Evolutionary conservation across 441 rosid species (phyloP).

Genomic region (Daphne laureola): DNA sequence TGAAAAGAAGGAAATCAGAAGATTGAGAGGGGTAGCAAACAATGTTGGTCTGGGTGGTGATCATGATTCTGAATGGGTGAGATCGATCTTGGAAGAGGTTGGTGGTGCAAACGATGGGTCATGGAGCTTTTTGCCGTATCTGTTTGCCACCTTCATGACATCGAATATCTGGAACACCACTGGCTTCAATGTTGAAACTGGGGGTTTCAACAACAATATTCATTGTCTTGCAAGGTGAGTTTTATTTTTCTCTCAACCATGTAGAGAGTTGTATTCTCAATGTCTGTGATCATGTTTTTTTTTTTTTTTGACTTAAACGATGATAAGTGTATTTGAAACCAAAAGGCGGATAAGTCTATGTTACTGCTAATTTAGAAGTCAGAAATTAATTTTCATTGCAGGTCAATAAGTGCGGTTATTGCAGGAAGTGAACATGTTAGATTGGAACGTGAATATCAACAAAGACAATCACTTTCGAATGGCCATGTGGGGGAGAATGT

Average conservation of each 20-base stretch:
- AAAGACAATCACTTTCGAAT: constrained; percentile 58
- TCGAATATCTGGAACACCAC: constrained; percentile 84
- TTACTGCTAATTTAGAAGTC: background rate
- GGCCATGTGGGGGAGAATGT: constrained; percentile 56
- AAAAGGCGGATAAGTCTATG: no score
- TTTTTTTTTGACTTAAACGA: background rate
- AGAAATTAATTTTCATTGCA: constrained; percentile 28
- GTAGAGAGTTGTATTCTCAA: no score
- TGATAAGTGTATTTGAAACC: background rate
- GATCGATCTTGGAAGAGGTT: constrained; percentile 83
- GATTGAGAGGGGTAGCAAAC: constrained; percentile 75
- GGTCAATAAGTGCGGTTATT: constrained; percentile 87
- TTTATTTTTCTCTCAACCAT: constrained; percentile 3
- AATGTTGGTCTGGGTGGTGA: constrained; percentile 44
- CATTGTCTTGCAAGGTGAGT: constrained; percentile 89
- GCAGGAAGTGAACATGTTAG: constrained; percentile 86
- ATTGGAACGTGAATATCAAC: constrained; percentile 85
- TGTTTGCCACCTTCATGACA: constrained; percentile 86
- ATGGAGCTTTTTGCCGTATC: constrained; percentile 91
- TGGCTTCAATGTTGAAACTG: constrained; percentile 90
- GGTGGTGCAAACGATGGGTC: constrained; percentile 94
- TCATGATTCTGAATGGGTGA: constrained; percentile 96
- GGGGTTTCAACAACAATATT: constrained; percentile 94
- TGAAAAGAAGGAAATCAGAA: constrained; percentile 78
- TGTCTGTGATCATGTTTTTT: no score